phyloP scores from a whole-genome alignment of 2,329 filamentous ascomycete species.

The Alternaria brassicae region DNA sequence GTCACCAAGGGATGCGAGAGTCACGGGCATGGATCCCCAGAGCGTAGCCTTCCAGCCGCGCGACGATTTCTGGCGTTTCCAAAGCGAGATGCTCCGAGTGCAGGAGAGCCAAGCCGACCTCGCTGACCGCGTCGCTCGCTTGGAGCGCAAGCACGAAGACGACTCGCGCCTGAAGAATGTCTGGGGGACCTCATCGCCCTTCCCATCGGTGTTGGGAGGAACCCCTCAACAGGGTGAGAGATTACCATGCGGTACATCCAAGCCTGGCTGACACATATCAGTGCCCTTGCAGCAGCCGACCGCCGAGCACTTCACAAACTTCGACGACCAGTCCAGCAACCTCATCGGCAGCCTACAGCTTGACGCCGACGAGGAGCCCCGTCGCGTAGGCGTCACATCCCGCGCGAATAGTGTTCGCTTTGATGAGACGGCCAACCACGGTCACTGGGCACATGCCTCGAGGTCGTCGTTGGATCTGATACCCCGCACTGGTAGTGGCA shows the following conservation, averaged over 20 bases:
- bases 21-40: conserved; percentile 66
- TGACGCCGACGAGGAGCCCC: conserved; percentile 85
- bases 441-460: conserved; percentile 84
- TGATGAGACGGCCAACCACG: conserved; percentile 92
- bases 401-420: conserved; percentile 97
- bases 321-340: conserved; percentile 84
- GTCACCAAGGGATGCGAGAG: conserved; percentile 41
- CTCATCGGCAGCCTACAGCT: conserved; percentile 82
- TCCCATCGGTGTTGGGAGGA: conserved; percentile 82
- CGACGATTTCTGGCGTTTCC: conserved; percentile 70
- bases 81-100: conserved; percentile 67
- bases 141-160: conserved; percentile 69
- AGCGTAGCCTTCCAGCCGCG: conserved; percentile 67
- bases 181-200: conserved; percentile 85
- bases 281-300: conserved; percentile 80
- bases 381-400: conserved; percentile 84
- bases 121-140: conserved; percentile 64
- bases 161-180: conserved; percentile 77
- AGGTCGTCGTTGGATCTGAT: conserved; percentile 85
- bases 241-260: not conserved
- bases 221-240: conserved; percentile 84
- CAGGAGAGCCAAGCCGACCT: conserved; percentile 68
- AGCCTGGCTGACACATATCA: conserved; percentile 49
- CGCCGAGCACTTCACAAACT: conserved; percentile 86
- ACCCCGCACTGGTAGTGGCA: conserved; percentile 78